These are phyloP conservation scores for Vicia sativa DNA, from an alignment of 306 rosid genomes.

Conservation along the genomic window DNA sequence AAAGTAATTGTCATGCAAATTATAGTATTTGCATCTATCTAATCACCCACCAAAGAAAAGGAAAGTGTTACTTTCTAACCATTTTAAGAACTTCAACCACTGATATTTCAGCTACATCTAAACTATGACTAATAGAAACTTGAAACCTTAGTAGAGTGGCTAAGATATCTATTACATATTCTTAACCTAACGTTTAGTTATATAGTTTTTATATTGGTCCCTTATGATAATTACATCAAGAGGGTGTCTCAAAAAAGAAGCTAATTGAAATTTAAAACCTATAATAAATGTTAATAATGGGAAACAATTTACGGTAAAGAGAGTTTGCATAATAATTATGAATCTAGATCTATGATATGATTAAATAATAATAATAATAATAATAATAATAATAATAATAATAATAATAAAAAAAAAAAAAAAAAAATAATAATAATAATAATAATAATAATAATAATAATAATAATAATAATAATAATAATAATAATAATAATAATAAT, in stretches of 20 bases:
- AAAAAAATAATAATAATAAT: too few species aligned
- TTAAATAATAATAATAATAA: slow-evolving; percentile 4
- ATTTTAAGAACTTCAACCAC: slow-evolving; percentile 44
- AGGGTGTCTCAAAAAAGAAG: slow-evolving; percentile 36
- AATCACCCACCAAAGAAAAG: slow-evolving; percentile 51
- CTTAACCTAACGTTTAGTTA: slow-evolving; percentile 38
- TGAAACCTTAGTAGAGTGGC: slow-evolving; percentile 47
- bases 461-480: too few species aligned
- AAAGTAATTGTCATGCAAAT: slow-evolving; percentile 49
- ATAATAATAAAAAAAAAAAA: too few species aligned
- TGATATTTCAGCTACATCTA: slow-evolving; percentile 46
- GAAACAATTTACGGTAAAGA: slow-evolving; percentile 8
- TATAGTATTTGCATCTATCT: slow-evolving; percentile 42
- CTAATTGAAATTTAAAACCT: slow-evolving; percentile 18
- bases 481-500: too few species aligned
- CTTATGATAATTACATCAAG: slow-evolving; percentile 36
- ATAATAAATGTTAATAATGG: slow-evolving; percentile 26
- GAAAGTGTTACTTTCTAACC: slow-evolving; percentile 53
- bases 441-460: too few species aligned
- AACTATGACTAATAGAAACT: slow-evolving; percentile 42
- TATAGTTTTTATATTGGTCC: not conserved
- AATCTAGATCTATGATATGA: slow-evolving; percentile 37
- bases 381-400: too few species aligned
- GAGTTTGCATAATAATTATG: slow-evolving; percentile 31
- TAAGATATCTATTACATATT: slow-evolving; percentile 41